Evolutionary conservation across 306 rosid species (phyloP).

Genomic region (Vachellia pachyceras): DNA sequence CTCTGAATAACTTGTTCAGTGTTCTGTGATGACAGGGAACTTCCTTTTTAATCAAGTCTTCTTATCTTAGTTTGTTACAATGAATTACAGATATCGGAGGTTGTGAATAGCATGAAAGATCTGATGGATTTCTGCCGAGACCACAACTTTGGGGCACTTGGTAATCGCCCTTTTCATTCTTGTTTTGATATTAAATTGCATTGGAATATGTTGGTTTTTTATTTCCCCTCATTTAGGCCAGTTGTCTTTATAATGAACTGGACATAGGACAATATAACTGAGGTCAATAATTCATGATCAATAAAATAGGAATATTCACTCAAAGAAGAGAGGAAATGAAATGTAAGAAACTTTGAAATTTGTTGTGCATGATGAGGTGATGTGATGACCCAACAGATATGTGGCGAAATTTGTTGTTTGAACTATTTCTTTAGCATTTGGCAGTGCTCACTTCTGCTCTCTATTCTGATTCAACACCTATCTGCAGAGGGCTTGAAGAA

Average conservation of each 20-base stretch:
- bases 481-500: slow-evolving; percentile 88
- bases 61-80: slow-evolving; percentile 15
- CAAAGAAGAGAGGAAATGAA: not conserved
- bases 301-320: not conserved
- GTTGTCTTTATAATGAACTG: not conserved
- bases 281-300: not conserved
- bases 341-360: not conserved
- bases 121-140: slow-evolving; percentile 75
- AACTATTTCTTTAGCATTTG: slow-evolving; percentile 6
- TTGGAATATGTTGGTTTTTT: not conserved
- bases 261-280: not conserved
- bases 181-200: not conserved
- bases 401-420: not conserved
- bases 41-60: not conserved
- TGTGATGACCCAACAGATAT: not conserved
- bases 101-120: slow-evolving; percentile 82
- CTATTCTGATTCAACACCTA: slow-evolving; percentile 19
- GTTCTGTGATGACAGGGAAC: slow-evolving; percentile 4
- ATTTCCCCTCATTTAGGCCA: not conserved
- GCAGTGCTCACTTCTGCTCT: slow-evolving; percentile 13
- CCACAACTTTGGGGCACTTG: slow-evolving; percentile 65
- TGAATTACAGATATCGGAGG: slow-evolving; percentile 71
- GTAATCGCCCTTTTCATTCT: slow-evolving; percentile 40
- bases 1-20: not conserved
- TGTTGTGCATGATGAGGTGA: not conserved